Evolutionary conservation across 805 yeast genomes (phyloP).

Genomic region (Metschnikowia santaceciliae): DNA sequence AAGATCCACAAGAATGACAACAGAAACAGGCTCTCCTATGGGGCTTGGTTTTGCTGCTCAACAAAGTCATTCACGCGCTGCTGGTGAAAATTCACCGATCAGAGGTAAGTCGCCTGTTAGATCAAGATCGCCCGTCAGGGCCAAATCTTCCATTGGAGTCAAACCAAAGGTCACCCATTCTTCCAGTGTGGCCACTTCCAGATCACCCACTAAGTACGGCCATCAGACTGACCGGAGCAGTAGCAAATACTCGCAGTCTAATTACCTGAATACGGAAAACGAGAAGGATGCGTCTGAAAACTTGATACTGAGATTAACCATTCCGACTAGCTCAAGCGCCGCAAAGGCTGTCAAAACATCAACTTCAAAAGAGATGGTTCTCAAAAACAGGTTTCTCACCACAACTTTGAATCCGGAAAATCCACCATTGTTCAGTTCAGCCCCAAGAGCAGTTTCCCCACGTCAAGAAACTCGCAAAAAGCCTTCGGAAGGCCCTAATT

Average conservation of each 20-base stretch:
- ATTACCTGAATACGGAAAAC: slow-evolving; percentile 1
- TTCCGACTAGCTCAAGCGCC: slow-evolving; percentile 30
- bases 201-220: slow-evolving; percentile 14
- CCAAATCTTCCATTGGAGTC: not conserved
- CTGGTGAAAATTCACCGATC: not conserved
- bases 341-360: slow-evolving; percentile 20
- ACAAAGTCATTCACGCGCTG: not conserved
- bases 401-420: slow-evolving; percentile 33
- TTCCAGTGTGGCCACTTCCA: slow-evolving; percentile 6
- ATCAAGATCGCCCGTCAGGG: not conserved
- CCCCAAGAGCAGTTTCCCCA: slow-evolving; percentile 7
- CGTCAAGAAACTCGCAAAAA: slow-evolving; percentile 11
- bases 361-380: slow-evolving; percentile 1
- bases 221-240: slow-evolving; percentile 6
- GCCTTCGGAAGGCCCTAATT: slow-evolving; percentile 7
- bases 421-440: slow-evolving; percentile 21
- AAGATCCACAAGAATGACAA: not conserved
- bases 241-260: slow-evolving; percentile 7
- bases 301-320: slow-evolving; percentile 20
- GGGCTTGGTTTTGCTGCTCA: not conserved
- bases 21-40: slow-evolving; percentile 3
- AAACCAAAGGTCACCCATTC: not conserved
- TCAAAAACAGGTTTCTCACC: slow-evolving; percentile 33
- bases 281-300: not conserved
- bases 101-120: slow-evolving; percentile 6